Percentiles rank a stretch among this genome's conserved stretches.
Evolutionary conservation across 2,329 filamentous ascomycete genomes (phyloP).

Genomic region (Trichophyton mentagrophytes): DNA sequence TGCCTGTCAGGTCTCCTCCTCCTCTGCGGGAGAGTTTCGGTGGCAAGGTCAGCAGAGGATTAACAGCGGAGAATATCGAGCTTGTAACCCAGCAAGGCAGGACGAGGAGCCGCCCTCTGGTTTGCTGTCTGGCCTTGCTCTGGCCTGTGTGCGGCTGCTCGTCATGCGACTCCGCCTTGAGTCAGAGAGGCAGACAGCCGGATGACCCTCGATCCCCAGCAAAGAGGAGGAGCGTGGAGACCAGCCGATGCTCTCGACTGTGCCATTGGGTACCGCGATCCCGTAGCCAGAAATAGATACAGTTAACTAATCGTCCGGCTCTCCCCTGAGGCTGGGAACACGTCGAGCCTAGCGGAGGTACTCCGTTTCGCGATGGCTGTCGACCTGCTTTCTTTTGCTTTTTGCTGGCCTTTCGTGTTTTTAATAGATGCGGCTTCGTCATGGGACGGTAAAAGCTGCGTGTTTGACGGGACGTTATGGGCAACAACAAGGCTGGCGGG

Average conservation of each 20-base stretch:
- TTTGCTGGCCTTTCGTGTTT: no score
- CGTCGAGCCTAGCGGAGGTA: background rate
- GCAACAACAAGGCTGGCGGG: background rate
- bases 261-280: background rate
- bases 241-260: background rate
- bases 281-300: background rate
- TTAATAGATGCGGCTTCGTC: background rate
- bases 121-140: no score
- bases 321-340: background rate
- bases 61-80: background rate
- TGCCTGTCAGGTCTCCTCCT: background rate
- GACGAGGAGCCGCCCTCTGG: background rate
- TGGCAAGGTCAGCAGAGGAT: background rate
- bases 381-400: background rate
- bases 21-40: background rate
- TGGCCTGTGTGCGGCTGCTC: background rate
- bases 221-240: background rate
- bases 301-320: background rate
- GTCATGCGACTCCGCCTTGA: background rate
- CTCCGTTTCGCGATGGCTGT: background rate
- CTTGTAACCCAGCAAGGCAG: background rate
- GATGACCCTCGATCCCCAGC: no score
- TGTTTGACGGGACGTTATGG: background rate
- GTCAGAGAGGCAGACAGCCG: background rate
- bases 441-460: background rate